A percentile compares a stretch with the other conserved stretches of the same genome.
phyloP scores from a whole-genome alignment of 148 eudicot species.

The Camellia lanceoleosa region DNA sequence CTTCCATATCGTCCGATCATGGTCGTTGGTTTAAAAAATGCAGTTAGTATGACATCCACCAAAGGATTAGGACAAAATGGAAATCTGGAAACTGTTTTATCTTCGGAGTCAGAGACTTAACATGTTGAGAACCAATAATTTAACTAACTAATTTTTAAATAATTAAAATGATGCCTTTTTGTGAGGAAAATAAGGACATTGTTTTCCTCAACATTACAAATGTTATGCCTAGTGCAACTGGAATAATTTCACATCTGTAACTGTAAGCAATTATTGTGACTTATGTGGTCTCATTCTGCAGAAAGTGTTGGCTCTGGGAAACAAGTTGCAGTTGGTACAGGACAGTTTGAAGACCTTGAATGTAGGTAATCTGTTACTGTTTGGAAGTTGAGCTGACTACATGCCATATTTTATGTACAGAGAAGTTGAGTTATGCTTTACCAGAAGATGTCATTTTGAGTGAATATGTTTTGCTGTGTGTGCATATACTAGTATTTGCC shows the following conservation, averaged over 20 bases:
- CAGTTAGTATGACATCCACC: background rate
- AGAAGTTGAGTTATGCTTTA: background rate
- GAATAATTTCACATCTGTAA: background rate
- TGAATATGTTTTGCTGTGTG: background rate
- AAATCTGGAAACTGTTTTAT: background rate
- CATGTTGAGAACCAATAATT: background rate
- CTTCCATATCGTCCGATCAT: background rate
- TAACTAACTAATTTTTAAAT: background rate
- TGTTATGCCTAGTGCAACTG: background rate
- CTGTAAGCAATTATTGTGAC: background rate
- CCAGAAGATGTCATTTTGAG: background rate
- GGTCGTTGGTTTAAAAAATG: background rate
- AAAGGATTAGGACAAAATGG: background rate
- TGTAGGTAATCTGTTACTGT: conserved; percentile 55
- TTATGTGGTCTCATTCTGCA: conserved; percentile 23
- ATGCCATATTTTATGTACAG: background rate
- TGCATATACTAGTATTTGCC: background rate
- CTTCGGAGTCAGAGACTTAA: conserved; percentile 1
- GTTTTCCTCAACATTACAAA: background rate
- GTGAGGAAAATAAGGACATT: background rate
- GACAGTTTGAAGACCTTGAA: conserved; percentile 67
- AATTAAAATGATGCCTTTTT: background rate
- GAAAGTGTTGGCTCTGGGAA: conserved; percentile 45
- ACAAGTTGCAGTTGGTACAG: conserved; percentile 74
- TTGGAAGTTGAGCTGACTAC: background rate